Evolutionary conservation across 108 stramenopile species (phyloP).

Genomic region (Fragilaria crotonensis): DNA sequence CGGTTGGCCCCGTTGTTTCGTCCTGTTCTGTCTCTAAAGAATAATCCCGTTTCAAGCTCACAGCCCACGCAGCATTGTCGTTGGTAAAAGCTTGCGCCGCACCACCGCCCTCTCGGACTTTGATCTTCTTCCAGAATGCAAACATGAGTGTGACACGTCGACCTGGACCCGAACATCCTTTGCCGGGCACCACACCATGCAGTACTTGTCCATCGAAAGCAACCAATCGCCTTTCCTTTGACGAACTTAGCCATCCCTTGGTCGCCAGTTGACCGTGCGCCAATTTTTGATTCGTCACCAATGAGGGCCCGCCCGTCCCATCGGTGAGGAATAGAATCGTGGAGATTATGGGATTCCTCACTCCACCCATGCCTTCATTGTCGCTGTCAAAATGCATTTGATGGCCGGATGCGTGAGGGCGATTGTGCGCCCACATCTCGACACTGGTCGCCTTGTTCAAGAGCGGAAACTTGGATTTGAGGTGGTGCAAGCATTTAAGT

Average conservation of each 20-base stretch:
- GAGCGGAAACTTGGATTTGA: constrained; percentile 16
- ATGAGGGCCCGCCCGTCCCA: constrained; percentile 62
- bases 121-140: constrained; percentile 82
- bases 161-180: constrained; percentile 19
- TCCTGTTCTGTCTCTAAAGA: background rate
- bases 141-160: constrained; percentile 86
- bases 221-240: constrained; percentile 51
- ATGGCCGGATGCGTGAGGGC: constrained; percentile 86
- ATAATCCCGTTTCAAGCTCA: too few species aligned
- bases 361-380: constrained; percentile 68
- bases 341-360: constrained; percentile 75
- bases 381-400: constrained; percentile 90
- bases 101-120: constrained; percentile 42
- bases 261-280: constrained; percentile 39
- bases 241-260: constrained; percentile 63
- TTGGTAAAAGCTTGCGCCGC: constrained; percentile 61
- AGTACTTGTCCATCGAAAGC: constrained; percentile 78
- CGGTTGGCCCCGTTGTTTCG: constrained; percentile 2
- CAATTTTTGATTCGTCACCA: constrained; percentile 72
- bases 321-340: constrained; percentile 59
- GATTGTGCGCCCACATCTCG: constrained; percentile 92
- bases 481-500: constrained; percentile 14
- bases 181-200: constrained; percentile 88
- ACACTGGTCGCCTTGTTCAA: constrained; percentile 32
- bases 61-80: too few species aligned